Base-by-base conservation (phyloP, 352 stramenopile genomes). In the Globisporangium solare region DNA sequence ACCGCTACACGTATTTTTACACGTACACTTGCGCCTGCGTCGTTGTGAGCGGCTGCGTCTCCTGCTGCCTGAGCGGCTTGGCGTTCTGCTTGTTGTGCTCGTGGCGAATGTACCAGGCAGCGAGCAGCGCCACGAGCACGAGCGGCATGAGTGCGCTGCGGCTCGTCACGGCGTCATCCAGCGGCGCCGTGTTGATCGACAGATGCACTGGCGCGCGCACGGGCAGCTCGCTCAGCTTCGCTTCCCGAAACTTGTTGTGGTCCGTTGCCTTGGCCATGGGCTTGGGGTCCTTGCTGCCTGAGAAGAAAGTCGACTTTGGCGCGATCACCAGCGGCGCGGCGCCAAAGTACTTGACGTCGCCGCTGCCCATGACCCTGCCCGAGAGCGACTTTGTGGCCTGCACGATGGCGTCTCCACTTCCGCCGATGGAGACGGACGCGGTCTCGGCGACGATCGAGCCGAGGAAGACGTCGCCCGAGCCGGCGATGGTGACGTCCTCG, bases 271-370 rank as follows among this genome's bases (percentile, higher is more conserved):
- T 69, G 18, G 65, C 65, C 35, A 72, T 64, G 15, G 60, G 56
- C n/a, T 66, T 53, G 43, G 66, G 63, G 14, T 50, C 52, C 14
- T 60, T 64, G 35, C 55, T 57, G n/a, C 32, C 11, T 1, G 58
- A 64, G 40, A 67, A 67, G 15, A 60, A 32, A n/a, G 47, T 57
- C 17, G 42, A 27, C 17, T 69, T 37, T 60, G 47, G n/a, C 54
- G 57, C 67, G 47, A 73, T 70, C 10, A 32, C 50, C 50, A 51
- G 32, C 15, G 66, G 66, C 18, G 43, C 47, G 0, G 22, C 6
- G 21, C 66, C 66, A 0, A 73, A 49, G 37, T 64, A 73, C 32
- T 61, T 58, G 47, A 73, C 52, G n/a, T 60, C 54, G 1, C 66
- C 66, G 1, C 27, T 21, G n/a, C 66, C 63, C 22, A 57, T 11